Evolutionary conservation across 176 grass and related monocot species (phyloP), one percentile per base, ranked within the genome.

Genomic region (Poa pratensis): DNA sequence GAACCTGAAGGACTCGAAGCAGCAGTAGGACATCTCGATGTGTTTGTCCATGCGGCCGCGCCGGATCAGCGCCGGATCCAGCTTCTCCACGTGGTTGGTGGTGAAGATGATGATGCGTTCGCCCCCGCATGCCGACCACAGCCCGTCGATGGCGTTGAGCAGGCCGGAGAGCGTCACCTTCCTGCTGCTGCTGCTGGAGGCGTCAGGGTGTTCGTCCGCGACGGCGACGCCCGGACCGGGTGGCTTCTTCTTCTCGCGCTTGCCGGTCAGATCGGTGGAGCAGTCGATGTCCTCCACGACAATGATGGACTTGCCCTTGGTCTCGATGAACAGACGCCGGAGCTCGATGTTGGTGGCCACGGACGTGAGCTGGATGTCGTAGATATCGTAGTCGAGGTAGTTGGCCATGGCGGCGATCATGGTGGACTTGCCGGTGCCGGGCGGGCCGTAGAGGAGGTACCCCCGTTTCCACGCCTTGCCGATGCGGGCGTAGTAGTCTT

Each of bases 91-190:
- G 77, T 90, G 83, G 73, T 90, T 90, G 7, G 88, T 90, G 1
- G 83, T 90, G 84, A 90, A 90, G 9, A 89, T 20, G 54, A 90
- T 73, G 62, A 90, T 49, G 27, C 88, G 73, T 78, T 90, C 83
- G 60, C 83, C 83, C 11, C 78, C 72, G 83, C 83, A 86, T 9
- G 83, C 78, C 5, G 88, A 90, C 88, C 88, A 90, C 4, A 90
- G 83, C n/a, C 88, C 88, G 53, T 90, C 88, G 83, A 90, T 82
- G 88, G 86, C 85, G 79, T 90, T 90, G 63, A 90, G 88, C 50
- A 90, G 11, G 52, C 88, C 83, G 30, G 88, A 86, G 3, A 90
- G 79, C 32, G 88, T 86, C 30, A 90, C 73, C 79, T 67, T 78
- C 64, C 64, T 86, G 12, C 42, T 43, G 37, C 37, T 35, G 45